Evolutionary conservation across 2,329 filamentous ascomycete species (phyloP).

Genomic region (Monosporascus sp.): DNA sequence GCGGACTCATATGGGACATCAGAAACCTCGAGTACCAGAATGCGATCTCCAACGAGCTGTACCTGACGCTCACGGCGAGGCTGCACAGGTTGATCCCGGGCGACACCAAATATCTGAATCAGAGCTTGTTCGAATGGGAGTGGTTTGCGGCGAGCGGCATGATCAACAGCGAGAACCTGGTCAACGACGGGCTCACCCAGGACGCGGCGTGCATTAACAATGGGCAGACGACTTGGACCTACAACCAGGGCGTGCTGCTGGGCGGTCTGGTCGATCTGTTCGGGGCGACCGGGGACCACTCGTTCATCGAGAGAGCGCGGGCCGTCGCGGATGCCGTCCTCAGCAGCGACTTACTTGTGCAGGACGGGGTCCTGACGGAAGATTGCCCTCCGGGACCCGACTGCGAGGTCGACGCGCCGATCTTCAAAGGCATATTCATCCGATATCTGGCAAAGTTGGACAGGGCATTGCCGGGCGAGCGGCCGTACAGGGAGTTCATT

Average conservation of each 20-base stretch:
- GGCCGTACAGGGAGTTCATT: slow-evolving; percentile 41
- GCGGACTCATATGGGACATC: slow-evolving; percentile 39
- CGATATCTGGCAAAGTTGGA: slow-evolving; percentile 50
- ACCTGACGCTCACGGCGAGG: slow-evolving; percentile 37
- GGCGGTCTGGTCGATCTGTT: slow-evolving; percentile 51
- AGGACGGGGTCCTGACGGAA: slow-evolving; percentile 38
- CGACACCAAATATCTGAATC: slow-evolving; percentile 31
- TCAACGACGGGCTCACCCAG: slow-evolving; percentile 39
- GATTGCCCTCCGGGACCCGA: slow-evolving; percentile 27
- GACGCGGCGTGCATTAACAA: slow-evolving; percentile 26
- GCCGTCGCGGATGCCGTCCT: slow-evolving; percentile 24
- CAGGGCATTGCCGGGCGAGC: slow-evolving; percentile 33
- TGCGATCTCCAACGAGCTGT: slow-evolving; percentile 43
- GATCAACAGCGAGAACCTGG: slow-evolving; percentile 32
- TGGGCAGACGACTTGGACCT: slow-evolving; percentile 36
- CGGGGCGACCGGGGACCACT: slow-evolving; percentile 26
- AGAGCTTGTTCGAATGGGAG: slow-evolving; percentile 36
- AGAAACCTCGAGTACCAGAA: slow-evolving; percentile 34
- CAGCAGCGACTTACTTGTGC: slow-evolving; percentile 30
- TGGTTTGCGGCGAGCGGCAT: slow-evolving; percentile 38
- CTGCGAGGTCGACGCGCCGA: slow-evolving; percentile 32
- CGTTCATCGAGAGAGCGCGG: slow-evolving; percentile 16
- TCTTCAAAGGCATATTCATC: slow-evolving; percentile 61
- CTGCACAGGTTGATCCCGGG: slow-evolving; percentile 35
- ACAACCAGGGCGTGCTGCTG: slow-evolving; percentile 55